Evolutionary conservation across 2,329 filamentous ascomycete genomes (phyloP), one percentile per base, ranked within the genome.

Genomic region (Colletotrichum lini): DNA sequence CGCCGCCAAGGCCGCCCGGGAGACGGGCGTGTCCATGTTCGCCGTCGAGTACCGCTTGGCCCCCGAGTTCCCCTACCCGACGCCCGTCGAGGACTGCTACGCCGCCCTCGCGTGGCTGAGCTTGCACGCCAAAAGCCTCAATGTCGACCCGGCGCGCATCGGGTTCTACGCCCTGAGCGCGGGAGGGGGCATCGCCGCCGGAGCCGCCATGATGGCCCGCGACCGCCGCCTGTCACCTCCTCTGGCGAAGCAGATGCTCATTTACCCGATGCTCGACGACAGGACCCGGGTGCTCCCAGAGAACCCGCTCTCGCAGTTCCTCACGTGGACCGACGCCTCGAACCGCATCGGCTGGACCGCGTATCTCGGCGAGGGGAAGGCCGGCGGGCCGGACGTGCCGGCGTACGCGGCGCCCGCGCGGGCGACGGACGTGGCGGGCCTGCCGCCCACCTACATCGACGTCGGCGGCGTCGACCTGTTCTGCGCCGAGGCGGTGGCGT

Each of bases 31-130:
- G 4, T 78, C 78, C 6, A 75, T 83, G 47, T 78, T 83, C 52
- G 77, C 77, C 0, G 76, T 84, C 21, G 81, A 84, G 23, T 86
- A 85, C 74, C 79, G 84, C 2, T 77, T 84, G 0, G 80, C 84
- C 0, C 84, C 84, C 0, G 84, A 86, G 68, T 69, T 81, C 35
- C 78, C 76, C 1, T 79, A 79, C 13, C 82, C 84, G 0, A 75
- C 74, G 0, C 79, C 78, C 0, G 73, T 80, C 0, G 79, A 82
- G 53, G 84, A 86, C 69, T 78, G 78, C 62, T 82, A 82, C 69
- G 78, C 77, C 0, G 77, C 70, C 0, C 60, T 82, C 0, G 23
- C 70, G 18, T 81, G 76, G 75, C 35, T 81, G 0, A 65, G 70
- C 1, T 64, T 72, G 5, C 73, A 79, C 49, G 74, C 76, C 0